Evolutionary conservation across 257 asterid genomes (phyloP), one percentile per base, ranked within the genome.

Genomic region (Solanum peruvianum): DNA sequence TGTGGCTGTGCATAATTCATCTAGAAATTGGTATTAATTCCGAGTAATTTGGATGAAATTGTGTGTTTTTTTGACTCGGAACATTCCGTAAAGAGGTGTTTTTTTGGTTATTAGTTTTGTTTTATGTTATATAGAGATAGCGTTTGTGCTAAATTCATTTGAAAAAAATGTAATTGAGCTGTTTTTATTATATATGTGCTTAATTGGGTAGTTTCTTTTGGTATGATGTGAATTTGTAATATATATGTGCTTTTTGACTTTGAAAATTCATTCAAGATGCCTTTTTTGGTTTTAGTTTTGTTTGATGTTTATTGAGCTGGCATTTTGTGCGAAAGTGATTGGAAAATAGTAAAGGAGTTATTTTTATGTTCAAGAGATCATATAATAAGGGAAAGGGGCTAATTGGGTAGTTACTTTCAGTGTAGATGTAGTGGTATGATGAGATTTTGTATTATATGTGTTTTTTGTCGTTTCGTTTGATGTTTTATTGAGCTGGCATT

Each of bases 401-500:
- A 27, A 49, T 49, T 56, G 21, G 35, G 45, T 86, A 15, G 76
- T 58, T 86, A 25, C 70, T 80, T 78, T 62, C 86, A 88, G 93
- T 41, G 33, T 88, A 92, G 83, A 92, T 91, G 94, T 93, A 92
- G 39, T 90, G 94, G 2, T 80, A 91, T 82, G 82, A 11, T 39
- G 82, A 73, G 9, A 20, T 58, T 58, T 58, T 58, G 25, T 58
- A 58, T 58, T 20, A 20, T 8, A 20, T 58, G 66, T 58, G 1
- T 11, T 58, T 20, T 58, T 58, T 58, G 66, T 16, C 4, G 44
- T 9, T 31, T 70, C 11, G 25, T 33, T 20, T 73, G 29, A 44
- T 27, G 62, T 58, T 25, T 13, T 77, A 42, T 44, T 77, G 84
- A 77, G 25, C 64, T 69, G 82, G 31, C 7, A 73, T 37, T 39